These are phyloP conservation scores for Zygnema cylindricum DNA, from an alignment of 139 green algal genomes.

Conservation along the genomic window DNA sequence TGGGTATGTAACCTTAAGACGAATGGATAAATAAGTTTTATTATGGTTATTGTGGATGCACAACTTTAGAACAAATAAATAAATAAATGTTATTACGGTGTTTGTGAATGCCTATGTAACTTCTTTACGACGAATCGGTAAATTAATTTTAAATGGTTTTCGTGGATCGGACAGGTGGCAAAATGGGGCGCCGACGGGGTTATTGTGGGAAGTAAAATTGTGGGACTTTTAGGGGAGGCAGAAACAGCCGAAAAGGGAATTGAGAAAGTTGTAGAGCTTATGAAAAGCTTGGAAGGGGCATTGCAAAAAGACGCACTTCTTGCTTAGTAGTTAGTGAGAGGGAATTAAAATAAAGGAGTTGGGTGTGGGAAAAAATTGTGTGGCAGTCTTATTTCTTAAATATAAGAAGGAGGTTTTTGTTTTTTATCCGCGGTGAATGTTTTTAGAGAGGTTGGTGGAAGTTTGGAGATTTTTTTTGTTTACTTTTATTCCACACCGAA, in stretches of 20 bases:
- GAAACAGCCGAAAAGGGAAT: slow-evolving; percentile 25
- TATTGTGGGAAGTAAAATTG: slow-evolving; percentile 93
- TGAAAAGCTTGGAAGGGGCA: slow-evolving; percentile 17
- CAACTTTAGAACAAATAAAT: background rate
- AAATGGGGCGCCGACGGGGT: slow-evolving; percentile 95
- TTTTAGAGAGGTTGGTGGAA: too few relatives aligned
- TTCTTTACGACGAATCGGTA: too few relatives aligned
- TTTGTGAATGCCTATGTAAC: too few relatives aligned
- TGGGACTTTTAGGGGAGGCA: slow-evolving; percentile 73
- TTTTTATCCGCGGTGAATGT: too few relatives aligned
- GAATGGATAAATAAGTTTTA: background rate
- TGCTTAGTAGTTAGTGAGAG: background rate
- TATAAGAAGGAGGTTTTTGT: too few relatives aligned
- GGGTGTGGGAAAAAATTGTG: too few relatives aligned
- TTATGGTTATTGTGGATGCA: background rate
- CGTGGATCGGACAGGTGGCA: slow-evolving; percentile 74
- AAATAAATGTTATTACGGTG: background rate
- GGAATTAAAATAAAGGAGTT: too few relatives aligned
- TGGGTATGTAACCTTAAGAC: background rate
- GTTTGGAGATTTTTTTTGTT: too few relatives aligned
- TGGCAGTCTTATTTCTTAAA: too few relatives aligned
- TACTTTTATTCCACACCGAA: too few relatives aligned
- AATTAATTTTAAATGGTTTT: too few relatives aligned
- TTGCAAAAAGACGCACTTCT: background rate
- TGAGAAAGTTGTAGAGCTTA: background rate